These are phyloP conservation scores for Thermoascus crustaceus DNA, from an alignment of 2,329 filamentous ascomycete species.

Conservation along the genomic window DNA sequence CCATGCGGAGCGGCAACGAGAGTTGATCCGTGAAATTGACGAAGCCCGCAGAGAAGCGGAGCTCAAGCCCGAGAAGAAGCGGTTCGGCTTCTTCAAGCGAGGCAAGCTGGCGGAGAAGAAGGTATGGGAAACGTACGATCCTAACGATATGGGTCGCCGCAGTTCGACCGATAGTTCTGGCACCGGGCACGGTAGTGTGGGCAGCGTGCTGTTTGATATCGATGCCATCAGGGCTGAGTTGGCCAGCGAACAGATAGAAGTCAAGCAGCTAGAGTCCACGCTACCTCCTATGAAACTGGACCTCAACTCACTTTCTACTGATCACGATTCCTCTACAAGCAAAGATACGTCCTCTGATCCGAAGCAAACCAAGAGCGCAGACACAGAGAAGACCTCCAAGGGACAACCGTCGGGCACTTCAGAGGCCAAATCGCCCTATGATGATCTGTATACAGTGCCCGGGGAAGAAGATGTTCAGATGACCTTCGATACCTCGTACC, in stretches of 20 bases:
- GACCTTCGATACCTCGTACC: conserved; percentile 62
- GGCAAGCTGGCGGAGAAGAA: conserved; percentile 69
- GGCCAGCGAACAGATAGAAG: conserved; percentile 60
- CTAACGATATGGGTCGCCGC: conserved; percentile 34
- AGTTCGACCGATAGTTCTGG: conserved; percentile 18
- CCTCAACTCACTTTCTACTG: conserved; percentile 30
- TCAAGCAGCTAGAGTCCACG: conserved; percentile 79
- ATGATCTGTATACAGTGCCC: conserved; percentile 7
- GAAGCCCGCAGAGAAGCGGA: conserved; percentile 84
- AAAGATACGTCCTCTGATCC: conserved; percentile 19
- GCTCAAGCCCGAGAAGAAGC: conserved; percentile 62
- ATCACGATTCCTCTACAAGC: conserved; percentile 12
- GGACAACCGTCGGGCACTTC: conserved; percentile 13
- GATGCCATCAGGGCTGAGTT: conserved; percentile 87
- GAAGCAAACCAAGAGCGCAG: conserved; percentile 35
- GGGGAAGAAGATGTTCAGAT: conserved; percentile 47
- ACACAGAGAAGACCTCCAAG: conserved; percentile 27
- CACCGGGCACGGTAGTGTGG: conserved; percentile 24
- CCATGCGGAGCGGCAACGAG: conserved; percentile 75
- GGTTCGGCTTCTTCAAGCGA: conserved; percentile 71
- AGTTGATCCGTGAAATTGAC: conserved; percentile 94
- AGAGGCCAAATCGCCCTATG: conserved; percentile 8
- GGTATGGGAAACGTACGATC: conserved; percentile 91
- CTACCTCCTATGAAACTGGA: conserved; percentile 83
- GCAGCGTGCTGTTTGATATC: conserved; percentile 76